Evolutionary conservation across 441 rosid genomes (phyloP).

Genomic region (Pelargonium citronellum): DNA sequence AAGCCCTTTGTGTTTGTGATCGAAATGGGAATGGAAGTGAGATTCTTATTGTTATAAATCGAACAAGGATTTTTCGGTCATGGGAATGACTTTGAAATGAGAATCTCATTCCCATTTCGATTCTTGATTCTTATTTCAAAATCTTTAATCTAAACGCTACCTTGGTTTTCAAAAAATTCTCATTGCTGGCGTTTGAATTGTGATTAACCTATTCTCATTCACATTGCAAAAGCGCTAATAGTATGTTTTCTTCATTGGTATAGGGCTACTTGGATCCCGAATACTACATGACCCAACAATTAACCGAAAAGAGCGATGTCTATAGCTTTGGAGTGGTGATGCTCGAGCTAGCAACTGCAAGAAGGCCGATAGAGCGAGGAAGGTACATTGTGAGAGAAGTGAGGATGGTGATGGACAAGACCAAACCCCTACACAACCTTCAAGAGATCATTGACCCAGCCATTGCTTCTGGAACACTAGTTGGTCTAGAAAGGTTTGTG

Average conservation of each 20-base stretch:
- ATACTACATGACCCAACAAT: slow-evolving; percentile 74
- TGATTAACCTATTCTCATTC: no score
- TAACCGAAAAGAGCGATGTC: slow-evolving; percentile 90
- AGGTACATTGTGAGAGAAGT: slow-evolving; percentile 70
- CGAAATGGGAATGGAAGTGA: no score
- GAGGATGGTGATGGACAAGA: slow-evolving; percentile 42
- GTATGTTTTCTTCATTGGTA: not conserved
- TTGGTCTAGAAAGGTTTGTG: slow-evolving; percentile 54
- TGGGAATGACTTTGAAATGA: no score
- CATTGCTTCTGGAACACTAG: slow-evolving; percentile 35
- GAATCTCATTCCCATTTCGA: no score
- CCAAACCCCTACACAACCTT: slow-evolving; percentile 50
- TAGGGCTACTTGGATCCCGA: slow-evolving; percentile 87
- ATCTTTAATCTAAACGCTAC: no score
- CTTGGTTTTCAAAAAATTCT: no score
- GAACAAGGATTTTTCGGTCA: no score
- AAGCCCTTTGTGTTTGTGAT: not conserved
- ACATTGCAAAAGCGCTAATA: no score
- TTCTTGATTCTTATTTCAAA: no score
- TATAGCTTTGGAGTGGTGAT: slow-evolving; percentile 77
- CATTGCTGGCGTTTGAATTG: no score
- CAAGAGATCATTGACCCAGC: slow-evolving; percentile 50
- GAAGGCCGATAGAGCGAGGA: slow-evolving; percentile 61
- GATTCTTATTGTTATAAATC: no score
- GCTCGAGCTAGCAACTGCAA: slow-evolving; percentile 58